These are phyloP conservation scores for Anastatica hierochuntica DNA, from an alignment of 345 rosid species.

Conservation along the genomic window DNA sequence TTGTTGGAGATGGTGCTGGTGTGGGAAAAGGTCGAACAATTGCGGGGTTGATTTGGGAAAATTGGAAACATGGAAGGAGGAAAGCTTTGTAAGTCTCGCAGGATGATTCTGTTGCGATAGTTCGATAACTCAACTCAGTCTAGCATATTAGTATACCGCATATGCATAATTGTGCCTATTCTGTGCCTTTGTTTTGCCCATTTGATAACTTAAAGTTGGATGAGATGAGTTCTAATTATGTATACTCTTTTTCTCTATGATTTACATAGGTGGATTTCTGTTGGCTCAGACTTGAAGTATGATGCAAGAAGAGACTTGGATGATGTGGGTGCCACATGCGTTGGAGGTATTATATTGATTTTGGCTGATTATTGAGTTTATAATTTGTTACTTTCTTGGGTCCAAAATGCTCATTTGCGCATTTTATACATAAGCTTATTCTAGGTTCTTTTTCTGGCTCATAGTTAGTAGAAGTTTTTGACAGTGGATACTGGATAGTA, in stretches of 20 bases:
- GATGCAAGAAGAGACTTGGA: slow-evolving; percentile 98
- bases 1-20: slow-evolving; percentile 99
- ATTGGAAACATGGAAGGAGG: slow-evolving; percentile 77
- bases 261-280: slow-evolving; percentile 85
- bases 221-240: neutral
- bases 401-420: neutral
- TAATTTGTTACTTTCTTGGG: neutral
- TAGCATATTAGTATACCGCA: neutral
- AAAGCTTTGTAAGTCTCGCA: slow-evolving; percentile 66
- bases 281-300: slow-evolving; percentile 93
- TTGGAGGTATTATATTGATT: slow-evolving; percentile 47
- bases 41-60: slow-evolving; percentile 96
- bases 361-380: slow-evolving; percentile 1
- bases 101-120: neutral
- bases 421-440: neutral
- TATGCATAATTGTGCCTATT: slow-evolving; percentile 1
- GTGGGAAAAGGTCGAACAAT: slow-evolving; percentile 97
- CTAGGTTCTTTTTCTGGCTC: neutral
- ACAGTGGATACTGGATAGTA: slow-evolving; percentile 2
- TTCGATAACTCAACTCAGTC: neutral
- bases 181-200: neutral
- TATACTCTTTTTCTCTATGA: slow-evolving; percentile 12
- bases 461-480: neutral
- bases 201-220: neutral
- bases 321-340: slow-evolving; percentile 76